phyloP scores from a whole-genome alignment of 2,329 filamentous ascomycete species.

The Penicillium nordicum region DNA sequence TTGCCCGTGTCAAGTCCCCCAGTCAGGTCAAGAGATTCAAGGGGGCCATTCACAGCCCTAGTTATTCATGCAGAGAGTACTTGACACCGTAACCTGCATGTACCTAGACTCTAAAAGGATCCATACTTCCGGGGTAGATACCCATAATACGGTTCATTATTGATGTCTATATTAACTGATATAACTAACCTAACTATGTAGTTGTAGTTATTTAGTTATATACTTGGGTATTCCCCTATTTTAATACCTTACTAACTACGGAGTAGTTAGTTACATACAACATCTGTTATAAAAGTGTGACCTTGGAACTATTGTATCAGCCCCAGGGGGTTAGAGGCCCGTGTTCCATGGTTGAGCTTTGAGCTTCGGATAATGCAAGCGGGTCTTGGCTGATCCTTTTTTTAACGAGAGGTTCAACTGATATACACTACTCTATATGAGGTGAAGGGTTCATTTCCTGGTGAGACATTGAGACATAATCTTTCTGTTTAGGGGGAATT shows the following conservation, averaged over 20 bases:
- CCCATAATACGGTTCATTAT: background rate
- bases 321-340: background rate
- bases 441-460: background rate
- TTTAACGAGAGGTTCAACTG: background rate
- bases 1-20: background rate
- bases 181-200: too few species aligned
- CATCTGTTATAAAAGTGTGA: too few species aligned
- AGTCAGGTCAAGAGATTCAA: background rate
- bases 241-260: background rate
- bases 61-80: constrained; percentile 10
- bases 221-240: background rate
- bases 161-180: background rate
- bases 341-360: background rate
- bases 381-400: background rate
- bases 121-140: constrained; percentile 8
- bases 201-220: background rate
- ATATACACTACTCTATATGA: too few species aligned
- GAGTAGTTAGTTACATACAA: too few species aligned
- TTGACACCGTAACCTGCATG: constrained; percentile 18
- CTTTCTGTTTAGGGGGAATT: background rate
- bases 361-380: background rate
- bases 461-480: background rate
- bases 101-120: constrained; percentile 4
- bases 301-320: background rate
- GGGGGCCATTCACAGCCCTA: constrained; percentile 1